These are phyloP conservation scores for Colletotrichum shisoi DNA, from an alignment of 2,329 filamentous ascomycete genomes.

Conservation along the genomic window DNA sequence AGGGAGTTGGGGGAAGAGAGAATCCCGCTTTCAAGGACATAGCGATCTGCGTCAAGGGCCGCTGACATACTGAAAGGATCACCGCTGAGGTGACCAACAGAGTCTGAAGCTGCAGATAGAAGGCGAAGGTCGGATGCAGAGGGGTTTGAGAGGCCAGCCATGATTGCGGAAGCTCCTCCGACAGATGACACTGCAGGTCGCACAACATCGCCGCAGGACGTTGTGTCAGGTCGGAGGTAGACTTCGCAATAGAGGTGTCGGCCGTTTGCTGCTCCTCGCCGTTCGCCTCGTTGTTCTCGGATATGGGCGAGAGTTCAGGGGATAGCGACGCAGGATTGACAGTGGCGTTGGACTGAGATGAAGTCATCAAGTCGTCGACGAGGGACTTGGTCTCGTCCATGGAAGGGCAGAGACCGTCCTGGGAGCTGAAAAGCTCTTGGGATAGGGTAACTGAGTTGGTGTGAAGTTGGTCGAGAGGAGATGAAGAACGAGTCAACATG, in stretches of 20 bases:
- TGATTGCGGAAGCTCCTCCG: constrained; percentile 67
- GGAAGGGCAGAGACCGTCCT: constrained; percentile 49
- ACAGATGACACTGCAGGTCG: constrained; percentile 99
- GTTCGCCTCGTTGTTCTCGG: constrained; percentile 52
- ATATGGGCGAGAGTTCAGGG: constrained; percentile 62
- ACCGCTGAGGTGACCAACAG: constrained; percentile 72
- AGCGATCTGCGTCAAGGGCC: constrained; percentile 76
- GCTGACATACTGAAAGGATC: constrained; percentile 73
- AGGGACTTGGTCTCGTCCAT: constrained; percentile 47
- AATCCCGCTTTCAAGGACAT: constrained; percentile 78
- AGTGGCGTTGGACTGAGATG: constrained; percentile 56
- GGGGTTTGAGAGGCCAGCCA: constrained; percentile 56
- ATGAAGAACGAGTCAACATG: constrained; percentile 52
- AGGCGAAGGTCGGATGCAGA: constrained; percentile 53
- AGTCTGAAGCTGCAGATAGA: constrained; percentile 64
- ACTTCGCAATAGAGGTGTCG: constrained; percentile 43
- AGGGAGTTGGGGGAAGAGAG: constrained; percentile 74
- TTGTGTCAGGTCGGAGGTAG: constrained; percentile 91
- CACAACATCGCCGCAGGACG: constrained; percentile 99
- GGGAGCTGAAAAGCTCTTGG: constrained; percentile 64
- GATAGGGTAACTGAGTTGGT: constrained; percentile 65
- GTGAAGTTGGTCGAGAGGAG: constrained; percentile 54
- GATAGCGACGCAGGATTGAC: constrained; percentile 70
- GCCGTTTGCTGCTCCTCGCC: constrained; percentile 44
- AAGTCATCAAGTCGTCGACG: constrained; percentile 56